These are phyloP conservation scores for Zelonia costaricensis DNA, from an alignment of 208 protist genomes.

Conservation along the genomic window DNA sequence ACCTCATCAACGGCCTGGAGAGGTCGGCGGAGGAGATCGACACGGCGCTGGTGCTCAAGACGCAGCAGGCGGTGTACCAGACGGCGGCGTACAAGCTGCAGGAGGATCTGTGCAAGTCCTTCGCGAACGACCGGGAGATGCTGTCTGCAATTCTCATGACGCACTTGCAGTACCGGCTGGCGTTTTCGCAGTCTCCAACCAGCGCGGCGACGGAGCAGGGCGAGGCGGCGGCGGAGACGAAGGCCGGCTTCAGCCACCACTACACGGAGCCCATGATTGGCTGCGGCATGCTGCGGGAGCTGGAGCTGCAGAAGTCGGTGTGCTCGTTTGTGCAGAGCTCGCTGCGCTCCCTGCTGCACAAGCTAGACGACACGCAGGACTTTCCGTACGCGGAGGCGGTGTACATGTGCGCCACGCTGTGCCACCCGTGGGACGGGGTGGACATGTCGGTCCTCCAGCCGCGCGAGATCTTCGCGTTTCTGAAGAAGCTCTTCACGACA, in stretches of 20 bases:
- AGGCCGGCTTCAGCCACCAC: slow-evolving; percentile 40
- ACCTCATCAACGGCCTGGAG: slow-evolving; percentile 56
- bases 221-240: slow-evolving; percentile 11
- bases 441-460: slow-evolving; percentile 86
- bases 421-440: slow-evolving; percentile 83
- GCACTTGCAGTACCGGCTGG: slow-evolving; percentile 35
- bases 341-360: slow-evolving; percentile 47
- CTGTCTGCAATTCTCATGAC: slow-evolving; percentile 45
- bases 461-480: slow-evolving; percentile 71
- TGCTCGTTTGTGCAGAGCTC: slow-evolving; percentile 79
- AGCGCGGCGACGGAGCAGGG: not conserved
- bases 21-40: slow-evolving; percentile 41
- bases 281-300: slow-evolving; percentile 77
- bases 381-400: slow-evolving; percentile 42
- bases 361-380: slow-evolving; percentile 26
- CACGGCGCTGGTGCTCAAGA: slow-evolving; percentile 40
- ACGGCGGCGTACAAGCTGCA: slow-evolving; percentile 65
- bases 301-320: slow-evolving; percentile 71
- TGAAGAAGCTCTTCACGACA: slow-evolving; percentile 50
- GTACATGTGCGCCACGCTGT: slow-evolving; percentile 77
- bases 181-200: slow-evolving; percentile 17
- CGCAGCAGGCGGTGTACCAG: slow-evolving; percentile 46
- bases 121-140: slow-evolving; percentile 46
- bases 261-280: slow-evolving; percentile 74
- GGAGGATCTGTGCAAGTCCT: slow-evolving; percentile 60